These are phyloP conservation scores for Apocynum venetum DNA, from an alignment of 257 asterid genomes.

Conservation along the genomic window DNA sequence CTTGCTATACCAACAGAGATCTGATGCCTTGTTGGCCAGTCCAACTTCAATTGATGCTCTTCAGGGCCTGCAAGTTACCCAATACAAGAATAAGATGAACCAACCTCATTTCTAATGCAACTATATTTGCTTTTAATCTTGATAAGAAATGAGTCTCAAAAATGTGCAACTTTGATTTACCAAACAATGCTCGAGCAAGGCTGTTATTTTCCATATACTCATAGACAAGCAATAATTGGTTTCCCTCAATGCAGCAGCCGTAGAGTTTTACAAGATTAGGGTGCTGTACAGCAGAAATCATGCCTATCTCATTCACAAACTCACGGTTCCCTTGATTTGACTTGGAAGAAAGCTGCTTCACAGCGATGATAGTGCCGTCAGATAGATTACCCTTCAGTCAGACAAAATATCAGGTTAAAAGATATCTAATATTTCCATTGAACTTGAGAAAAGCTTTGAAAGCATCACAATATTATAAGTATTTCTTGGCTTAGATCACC, in stretches of 20 bases:
- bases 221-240: constrained; percentile 62
- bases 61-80: constrained; percentile 19
- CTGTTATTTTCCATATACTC: constrained; percentile 77
- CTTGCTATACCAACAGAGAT: constrained; percentile 37
- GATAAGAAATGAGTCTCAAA: not conserved
- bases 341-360: constrained; percentile 76
- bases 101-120: not conserved
- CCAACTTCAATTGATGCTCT: constrained; percentile 25
- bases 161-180: constrained; percentile 25
- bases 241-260: constrained; percentile 79
- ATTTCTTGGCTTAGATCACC: constrained; percentile 26
- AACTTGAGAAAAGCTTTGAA: no score
- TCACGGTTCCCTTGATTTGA: constrained; percentile 88
- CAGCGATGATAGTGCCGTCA: constrained; percentile 70
- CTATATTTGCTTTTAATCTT: no score
- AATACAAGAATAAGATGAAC: not conserved
- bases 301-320: constrained; percentile 76
- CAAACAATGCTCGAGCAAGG: constrained; percentile 82
- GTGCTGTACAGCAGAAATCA: constrained; percentile 83
- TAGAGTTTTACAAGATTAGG: constrained; percentile 68
- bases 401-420: not conserved
- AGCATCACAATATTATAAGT: not conserved
- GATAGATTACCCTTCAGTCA: constrained; percentile 47
- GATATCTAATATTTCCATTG: not conserved
- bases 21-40: constrained; percentile 32